A percentile compares a stretch with the other conserved stretches of the same genome.
Evolutionary conservation across 2,329 filamentous ascomycete species (phyloP).

Genomic region (Dryadomyces sulphureus): DNA sequence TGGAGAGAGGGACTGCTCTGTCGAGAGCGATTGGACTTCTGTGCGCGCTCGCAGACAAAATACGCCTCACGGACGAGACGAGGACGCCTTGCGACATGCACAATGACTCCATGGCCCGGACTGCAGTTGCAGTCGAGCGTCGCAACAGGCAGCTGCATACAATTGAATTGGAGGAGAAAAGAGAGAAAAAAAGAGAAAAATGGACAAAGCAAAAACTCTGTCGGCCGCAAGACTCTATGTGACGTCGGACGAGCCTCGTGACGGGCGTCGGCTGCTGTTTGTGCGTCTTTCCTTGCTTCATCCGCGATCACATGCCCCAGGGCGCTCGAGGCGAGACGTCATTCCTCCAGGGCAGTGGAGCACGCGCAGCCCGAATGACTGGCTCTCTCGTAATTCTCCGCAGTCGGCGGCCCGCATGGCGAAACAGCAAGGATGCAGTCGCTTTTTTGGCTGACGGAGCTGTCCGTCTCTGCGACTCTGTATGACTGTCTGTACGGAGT

Average conservation of each 20-base stretch:
- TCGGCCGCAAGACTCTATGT: too few species aligned
- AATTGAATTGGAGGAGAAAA: background rate
- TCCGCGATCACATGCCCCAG: background rate
- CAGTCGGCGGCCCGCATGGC: background rate
- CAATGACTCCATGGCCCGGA: background rate
- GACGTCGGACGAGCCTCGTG: background rate
- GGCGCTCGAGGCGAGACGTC: background rate
- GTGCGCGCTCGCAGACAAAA: background rate
- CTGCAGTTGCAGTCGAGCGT: background rate
- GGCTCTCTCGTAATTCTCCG: slow-evolving; percentile 1
- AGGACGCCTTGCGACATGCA: background rate
- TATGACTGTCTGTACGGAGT: background rate
- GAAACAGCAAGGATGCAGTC: background rate
- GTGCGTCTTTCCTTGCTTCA: background rate
- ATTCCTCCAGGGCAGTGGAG: background rate
- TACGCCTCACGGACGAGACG: background rate
- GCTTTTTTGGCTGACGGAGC: background rate
- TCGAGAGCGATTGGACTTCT: too few species aligned
- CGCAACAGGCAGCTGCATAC: background rate
- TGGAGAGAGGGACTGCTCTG: too few species aligned
- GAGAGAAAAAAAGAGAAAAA: background rate
- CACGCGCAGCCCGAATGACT: background rate
- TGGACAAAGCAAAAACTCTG: background rate
- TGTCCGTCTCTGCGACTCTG: background rate
- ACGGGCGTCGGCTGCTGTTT: background rate